Base-by-base conservation (phyloP, 768 basidiomycete species). In the Cyclocybe aegerita region DNA sequence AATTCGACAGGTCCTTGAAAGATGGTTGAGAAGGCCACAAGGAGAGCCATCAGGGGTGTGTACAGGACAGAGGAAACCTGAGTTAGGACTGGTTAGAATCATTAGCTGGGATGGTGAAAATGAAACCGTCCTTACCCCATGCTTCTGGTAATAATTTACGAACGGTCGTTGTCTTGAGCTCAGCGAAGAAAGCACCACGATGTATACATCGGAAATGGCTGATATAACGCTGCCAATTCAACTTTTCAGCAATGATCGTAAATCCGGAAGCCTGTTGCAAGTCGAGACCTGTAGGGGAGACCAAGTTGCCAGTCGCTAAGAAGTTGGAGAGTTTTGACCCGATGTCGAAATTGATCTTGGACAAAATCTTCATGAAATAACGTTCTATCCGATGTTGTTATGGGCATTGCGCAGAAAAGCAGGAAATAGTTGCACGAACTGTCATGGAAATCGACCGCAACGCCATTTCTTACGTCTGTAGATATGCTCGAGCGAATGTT, bases 31-130 rank as follows among this genome's bases (percentile, higher is more conserved):
- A 10, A 99, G 81, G 68, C 97, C 97, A 69, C 97, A 99, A 8
- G 97, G 97, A 9, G 94, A 81, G 58, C 97, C 97, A 76, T 99
- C 97, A 14, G 97, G 97, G 1, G 97, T 99, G 65, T 99, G 97
- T 12, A 99, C 97, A 15, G 97, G 97, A 63, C 97, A 99, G 7
- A 99, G 72, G 75, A 99, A 99, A 43, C 95, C 93, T 94, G 32
- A 36, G 43, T 53, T 14, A 38, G 32, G 2, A 44, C 9, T 16
- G 39, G 45, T 49, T 11, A 43, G 37, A 23, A 23, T 23, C 23
- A 3, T 23, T 23, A 23, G 23, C 23, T 23, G 23, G 33, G 9
- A 14, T 4, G 5, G 11, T 9, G 37, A 31, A 17, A 17, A 48
- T 39, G 4, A 11, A 64, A 7, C 14, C 0, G n/a, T 33, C 76